These are phyloP conservation scores for Endocarpon pusillum DNA, from an alignment of 495 filamentous ascomycete species.

Conservation along the genomic window DNA sequence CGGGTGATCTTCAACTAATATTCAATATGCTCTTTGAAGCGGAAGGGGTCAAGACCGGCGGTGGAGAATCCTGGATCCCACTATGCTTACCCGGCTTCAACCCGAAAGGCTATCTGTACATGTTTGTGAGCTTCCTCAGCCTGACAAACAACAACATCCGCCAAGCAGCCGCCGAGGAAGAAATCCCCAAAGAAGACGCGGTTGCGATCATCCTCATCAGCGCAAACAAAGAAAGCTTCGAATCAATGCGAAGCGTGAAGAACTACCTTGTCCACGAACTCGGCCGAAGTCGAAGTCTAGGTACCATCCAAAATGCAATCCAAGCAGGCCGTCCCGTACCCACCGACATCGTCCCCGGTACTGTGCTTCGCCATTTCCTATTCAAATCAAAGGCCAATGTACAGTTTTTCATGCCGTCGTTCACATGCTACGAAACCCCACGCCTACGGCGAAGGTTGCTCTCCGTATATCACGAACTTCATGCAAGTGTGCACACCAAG, in stretches of 20 bases:
- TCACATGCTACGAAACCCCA: conserved; percentile 44
- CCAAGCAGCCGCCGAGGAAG: conserved; percentile 17
- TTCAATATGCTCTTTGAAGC: conserved; percentile 99
- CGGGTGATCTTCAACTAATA: conserved; percentile 85
- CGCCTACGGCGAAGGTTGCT: conserved; percentile 54
- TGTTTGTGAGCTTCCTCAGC: conserved; percentile 89
- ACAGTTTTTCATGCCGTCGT: conserved; percentile 83
- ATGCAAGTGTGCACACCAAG: conserved; percentile 67
- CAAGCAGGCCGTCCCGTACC: conserved; percentile 48
- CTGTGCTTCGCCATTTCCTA: conserved; percentile 72
- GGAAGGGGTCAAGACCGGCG: conserved; percentile 68
- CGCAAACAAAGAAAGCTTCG: conserved; percentile 83
- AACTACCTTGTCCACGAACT: conserved; percentile 60
- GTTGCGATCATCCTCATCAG: conserved; percentile 88
- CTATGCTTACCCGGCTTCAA: conserved; percentile 96
- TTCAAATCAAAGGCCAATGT: conserved; percentile 90
- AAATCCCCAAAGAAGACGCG: conserved; percentile 43
- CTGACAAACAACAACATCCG: conserved; percentile 18
- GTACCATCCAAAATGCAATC: conserved; percentile 56
- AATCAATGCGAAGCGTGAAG: conserved; percentile 71
- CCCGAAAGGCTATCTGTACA: conserved; percentile 91
- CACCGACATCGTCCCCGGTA: conserved; percentile 61
- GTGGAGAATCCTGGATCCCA: conserved; percentile 95
- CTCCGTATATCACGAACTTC: conserved; percentile 68
- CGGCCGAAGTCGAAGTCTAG: conserved; percentile 56